phyloP scores from a whole-genome alignment of 352 stramenopile species.

The Pythium brachiatum region DNA sequence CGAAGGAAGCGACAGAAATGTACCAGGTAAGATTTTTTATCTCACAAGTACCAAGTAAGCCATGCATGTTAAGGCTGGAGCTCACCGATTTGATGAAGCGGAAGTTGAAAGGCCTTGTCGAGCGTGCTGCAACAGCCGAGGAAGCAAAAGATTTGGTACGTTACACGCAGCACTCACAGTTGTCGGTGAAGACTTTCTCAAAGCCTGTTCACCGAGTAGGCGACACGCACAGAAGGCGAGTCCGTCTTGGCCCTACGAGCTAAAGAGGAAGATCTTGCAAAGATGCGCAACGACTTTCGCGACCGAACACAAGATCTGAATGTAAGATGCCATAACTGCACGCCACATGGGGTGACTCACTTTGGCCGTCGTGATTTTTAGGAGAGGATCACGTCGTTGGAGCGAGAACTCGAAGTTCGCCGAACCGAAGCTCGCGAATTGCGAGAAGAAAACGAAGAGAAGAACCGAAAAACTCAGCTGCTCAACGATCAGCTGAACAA shows the following conservation, averaged over 20 bases:
- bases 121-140: conserved; percentile 48
- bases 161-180: not conserved
- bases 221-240: conserved; percentile 35
- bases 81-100: conserved; percentile 22
- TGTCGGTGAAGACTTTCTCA: not conserved
- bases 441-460: conserved; percentile 64
- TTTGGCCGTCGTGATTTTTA: not conserved
- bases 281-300: conserved; percentile 45
- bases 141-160: conserved; percentile 57
- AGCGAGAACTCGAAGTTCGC: conserved; percentile 63
- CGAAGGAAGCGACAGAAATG: conserved; percentile 36
- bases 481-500: conserved; percentile 77
- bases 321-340: conserved; percentile 27
- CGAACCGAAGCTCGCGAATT: conserved; percentile 52
- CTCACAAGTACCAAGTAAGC: no score
- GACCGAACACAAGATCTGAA: conserved; percentile 54
- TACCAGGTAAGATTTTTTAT: conserved; percentile 46
- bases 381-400: conserved; percentile 29
- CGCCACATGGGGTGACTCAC: no score
- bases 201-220: not conserved
- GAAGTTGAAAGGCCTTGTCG: conserved; percentile 44
- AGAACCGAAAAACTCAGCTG: conserved; percentile 54
- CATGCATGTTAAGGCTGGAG: no score
- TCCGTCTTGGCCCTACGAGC: conserved; percentile 40
- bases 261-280: conserved; percentile 53